A percentile compares a stretch with the other conserved stretches of the same genome.
These are phyloP conservation scores for Lophiostoma macrostomum DNA, from an alignment of 495 filamentous ascomycete species.

Conservation along the genomic window DNA sequence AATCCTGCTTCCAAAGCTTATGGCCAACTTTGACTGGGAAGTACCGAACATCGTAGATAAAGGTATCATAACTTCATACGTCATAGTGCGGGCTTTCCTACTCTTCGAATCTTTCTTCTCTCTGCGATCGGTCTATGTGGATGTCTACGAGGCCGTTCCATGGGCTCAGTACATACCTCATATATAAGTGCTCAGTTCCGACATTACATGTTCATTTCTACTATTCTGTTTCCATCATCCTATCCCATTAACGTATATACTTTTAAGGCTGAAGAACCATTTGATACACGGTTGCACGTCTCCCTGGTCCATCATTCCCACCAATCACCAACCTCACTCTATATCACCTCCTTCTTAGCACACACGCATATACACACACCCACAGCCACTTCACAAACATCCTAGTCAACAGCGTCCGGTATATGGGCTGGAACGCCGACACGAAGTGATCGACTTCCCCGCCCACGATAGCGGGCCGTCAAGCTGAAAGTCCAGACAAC, in stretches of 20 bases:
- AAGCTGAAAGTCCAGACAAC: constrained; percentile 53
- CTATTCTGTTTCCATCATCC: no score
- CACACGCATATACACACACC: constrained; percentile 16
- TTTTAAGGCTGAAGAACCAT: no score
- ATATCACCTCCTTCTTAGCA: neutral
- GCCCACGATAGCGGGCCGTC: constrained; percentile 56
- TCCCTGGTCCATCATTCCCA: neutral
- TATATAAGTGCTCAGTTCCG: no score
- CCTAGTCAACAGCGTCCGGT: constrained; percentile 36
- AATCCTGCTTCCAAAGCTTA: neutral
- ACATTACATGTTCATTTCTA: no score
- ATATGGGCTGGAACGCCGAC: constrained; percentile 50
- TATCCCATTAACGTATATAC: no score
- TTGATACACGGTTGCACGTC: no score
- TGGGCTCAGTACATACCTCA: constrained; percentile 7
- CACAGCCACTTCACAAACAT: constrained; percentile 32
- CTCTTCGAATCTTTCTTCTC: constrained; percentile 11
- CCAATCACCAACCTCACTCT: neutral
- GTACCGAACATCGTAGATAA: neutral
- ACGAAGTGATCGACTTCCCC: constrained; percentile 34
- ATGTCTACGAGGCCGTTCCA: neutral
- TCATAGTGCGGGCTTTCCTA: constrained; percentile 2
- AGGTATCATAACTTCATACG: neutral
- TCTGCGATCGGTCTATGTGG: neutral
- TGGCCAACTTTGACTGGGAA: neutral